Evolutionary conservation across 805 yeast species (phyloP).

Genomic region (Diddensiella santjacobensis): DNA sequence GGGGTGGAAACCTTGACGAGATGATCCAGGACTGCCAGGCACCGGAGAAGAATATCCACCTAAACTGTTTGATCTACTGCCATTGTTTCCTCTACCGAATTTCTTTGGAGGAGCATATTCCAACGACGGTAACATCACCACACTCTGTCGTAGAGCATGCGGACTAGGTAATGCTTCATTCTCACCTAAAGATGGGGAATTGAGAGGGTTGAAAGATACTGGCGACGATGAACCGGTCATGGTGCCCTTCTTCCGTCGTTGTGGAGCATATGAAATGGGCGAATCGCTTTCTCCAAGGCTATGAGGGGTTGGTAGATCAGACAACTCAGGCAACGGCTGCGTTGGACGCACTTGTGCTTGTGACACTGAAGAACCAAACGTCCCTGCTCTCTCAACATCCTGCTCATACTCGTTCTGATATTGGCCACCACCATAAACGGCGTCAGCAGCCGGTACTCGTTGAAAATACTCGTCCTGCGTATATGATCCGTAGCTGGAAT

Average conservation of each 20-base stretch:
- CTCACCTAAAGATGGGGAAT: background rate
- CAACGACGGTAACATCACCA: slow-evolving; percentile 17
- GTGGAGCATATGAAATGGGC: slow-evolving; percentile 24
- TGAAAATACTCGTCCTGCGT: background rate
- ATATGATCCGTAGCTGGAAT: background rate
- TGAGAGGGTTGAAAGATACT: slow-evolving; percentile 11
- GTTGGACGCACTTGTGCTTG: background rate
- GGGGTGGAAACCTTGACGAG: slow-evolving; percentile 6
- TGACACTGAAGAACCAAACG: background rate
- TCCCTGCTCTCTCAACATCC: background rate
- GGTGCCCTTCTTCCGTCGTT: slow-evolving; percentile 14
- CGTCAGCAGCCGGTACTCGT: background rate
- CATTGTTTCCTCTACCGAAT: slow-evolving; percentile 5
- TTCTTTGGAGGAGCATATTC: slow-evolving; percentile 28
- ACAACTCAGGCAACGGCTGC: slow-evolving; percentile 19
- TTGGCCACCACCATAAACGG: background rate
- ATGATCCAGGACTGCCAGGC: slow-evolving; percentile 9
- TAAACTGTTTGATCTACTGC: slow-evolving; percentile 11
- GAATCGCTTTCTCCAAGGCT: slow-evolving; percentile 21
- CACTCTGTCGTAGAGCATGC: slow-evolving; percentile 23
- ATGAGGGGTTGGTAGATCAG: slow-evolving; percentile 26
- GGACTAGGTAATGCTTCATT: slow-evolving; percentile 24
- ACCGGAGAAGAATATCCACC: slow-evolving; percentile 6
- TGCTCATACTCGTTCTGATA: background rate
- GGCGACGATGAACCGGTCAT: slow-evolving; percentile 6